Percentiles rank a stretch among this genome's conserved stretches.
Conservation (phyloP, 2,329 filamentous ascomycete species). For the Calonectria honghensis region DNA sequence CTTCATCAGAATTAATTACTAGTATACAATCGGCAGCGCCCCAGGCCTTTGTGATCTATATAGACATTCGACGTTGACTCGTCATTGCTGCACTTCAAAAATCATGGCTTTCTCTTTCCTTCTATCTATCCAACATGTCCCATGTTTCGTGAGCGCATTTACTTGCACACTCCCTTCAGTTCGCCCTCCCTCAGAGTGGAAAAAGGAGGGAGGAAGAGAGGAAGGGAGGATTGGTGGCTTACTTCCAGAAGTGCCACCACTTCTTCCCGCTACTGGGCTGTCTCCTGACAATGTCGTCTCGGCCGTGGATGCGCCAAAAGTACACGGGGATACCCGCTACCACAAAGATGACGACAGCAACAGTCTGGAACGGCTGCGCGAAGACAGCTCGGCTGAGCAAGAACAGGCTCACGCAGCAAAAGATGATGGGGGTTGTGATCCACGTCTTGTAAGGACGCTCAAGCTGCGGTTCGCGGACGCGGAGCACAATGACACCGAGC, state of each 20-base stretch:
- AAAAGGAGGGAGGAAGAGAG: not conserved
- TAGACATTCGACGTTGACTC: slow-evolving; percentile 26
- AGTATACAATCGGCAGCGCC: slow-evolving; percentile 21
- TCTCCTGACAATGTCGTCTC: slow-evolving; percentile 70
- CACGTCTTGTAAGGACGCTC: slow-evolving; percentile 96
- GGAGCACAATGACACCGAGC: slow-evolving; percentile 91
- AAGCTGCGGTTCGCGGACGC: slow-evolving; percentile 89
- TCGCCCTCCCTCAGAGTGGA: not conserved
- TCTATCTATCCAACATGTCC: slow-evolving; percentile 20
- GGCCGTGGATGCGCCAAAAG: slow-evolving; percentile 86
- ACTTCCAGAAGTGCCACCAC: slow-evolving; percentile 79
- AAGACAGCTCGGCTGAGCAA: slow-evolving; percentile 92
- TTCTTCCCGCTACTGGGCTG: slow-evolving; percentile 59
- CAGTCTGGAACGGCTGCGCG: slow-evolving; percentile 90
- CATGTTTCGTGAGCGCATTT: not conserved
- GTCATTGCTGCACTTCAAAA: slow-evolving; percentile 17
- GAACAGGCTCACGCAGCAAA: slow-evolving; percentile 98
- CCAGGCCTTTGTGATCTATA: slow-evolving; percentile 21
- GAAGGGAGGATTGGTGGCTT: not conserved
- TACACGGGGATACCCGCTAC: slow-evolving; percentile 89
- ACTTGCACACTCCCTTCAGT: not conserved
- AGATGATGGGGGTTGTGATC: slow-evolving; percentile 98
- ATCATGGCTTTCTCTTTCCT: not conserved
- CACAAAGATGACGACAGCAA: slow-evolving; percentile 91
- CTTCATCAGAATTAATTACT: slow-evolving; percentile 23